Conservation (phyloP, 345 rosid species). For the Syzygium oleosum region DNA sequence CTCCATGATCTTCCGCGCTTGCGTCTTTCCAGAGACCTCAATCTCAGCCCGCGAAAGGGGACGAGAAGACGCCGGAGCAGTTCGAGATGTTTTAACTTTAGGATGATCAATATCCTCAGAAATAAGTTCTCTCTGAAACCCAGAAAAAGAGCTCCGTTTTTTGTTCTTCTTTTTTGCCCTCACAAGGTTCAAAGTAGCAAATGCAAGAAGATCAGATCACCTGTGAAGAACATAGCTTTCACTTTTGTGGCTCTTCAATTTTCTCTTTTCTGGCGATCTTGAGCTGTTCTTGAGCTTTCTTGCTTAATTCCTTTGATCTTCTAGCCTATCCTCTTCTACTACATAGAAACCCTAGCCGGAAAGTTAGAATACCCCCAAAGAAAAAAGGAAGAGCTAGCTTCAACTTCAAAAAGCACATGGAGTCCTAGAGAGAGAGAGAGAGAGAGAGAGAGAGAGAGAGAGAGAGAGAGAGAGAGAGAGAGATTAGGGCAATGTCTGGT, state of each 20-base stretch:
- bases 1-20: neutral
- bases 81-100: neutral
- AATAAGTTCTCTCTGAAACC: neutral
- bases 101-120: neutral
- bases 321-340: neutral
- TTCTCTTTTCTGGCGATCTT: neutral
- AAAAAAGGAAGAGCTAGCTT: neutral
- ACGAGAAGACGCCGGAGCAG: neutral
- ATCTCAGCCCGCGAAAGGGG: neutral
- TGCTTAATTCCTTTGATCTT: neutral
- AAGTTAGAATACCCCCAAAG: neutral
- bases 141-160: neutral
- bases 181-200: neutral
- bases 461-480: conserved; percentile 4
- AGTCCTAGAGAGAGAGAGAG: conserved; percentile 20
- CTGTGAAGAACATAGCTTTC: neutral
- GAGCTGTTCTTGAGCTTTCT: neutral
- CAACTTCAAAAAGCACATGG: neutral
- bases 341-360: neutral
- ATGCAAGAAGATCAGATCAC: neutral
- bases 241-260: neutral
- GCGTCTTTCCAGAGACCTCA: neutral
- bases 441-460: conserved; percentile 24
- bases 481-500: neutral
- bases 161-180: neutral